These are phyloP conservation scores for Xerophyta viscosa DNA, from an alignment of 106 monocot species.

Conservation along the genomic window DNA sequence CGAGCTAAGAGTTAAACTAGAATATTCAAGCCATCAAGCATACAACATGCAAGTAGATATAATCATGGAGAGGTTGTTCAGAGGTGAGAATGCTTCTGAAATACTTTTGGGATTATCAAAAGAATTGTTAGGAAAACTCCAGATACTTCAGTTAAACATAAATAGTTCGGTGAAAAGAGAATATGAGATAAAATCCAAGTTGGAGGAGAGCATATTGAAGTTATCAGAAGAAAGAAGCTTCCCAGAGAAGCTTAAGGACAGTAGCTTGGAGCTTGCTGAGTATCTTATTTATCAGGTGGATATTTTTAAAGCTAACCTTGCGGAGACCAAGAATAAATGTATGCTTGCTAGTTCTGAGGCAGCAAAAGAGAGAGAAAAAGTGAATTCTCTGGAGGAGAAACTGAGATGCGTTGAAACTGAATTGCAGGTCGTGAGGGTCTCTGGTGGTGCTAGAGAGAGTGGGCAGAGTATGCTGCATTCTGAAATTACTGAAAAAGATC, in stretches of 20 bases:
- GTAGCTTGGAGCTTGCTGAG: background rate
- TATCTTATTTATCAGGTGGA: conserved; percentile 7
- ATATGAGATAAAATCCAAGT: conserved; percentile 20
- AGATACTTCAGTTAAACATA: conserved; percentile 29
- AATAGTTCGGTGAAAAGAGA: conserved; percentile 22
- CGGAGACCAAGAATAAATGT: conserved; percentile 21
- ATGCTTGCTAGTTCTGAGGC: conserved; percentile 17
- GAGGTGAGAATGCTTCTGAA: conserved; percentile 67
- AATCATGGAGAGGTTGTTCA: conserved; percentile 35
- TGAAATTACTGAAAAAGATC: conserved; percentile 28
- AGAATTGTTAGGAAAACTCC: conserved; percentile 39
- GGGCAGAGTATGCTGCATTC: conserved; percentile 15
- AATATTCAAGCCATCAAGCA: conserved; percentile 28
- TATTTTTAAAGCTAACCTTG: conserved; percentile 18
- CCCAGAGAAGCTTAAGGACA: conserved; percentile 7
- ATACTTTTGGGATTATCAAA: conserved; percentile 45
- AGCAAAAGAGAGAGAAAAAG: conserved; percentile 26
- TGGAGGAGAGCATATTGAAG: conserved; percentile 18
- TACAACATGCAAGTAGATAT: conserved; percentile 47
- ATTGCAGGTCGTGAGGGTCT: conserved; percentile 21
- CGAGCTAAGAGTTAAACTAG: conserved; percentile 50
- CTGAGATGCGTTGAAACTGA: conserved; percentile 30
- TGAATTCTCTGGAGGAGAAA: conserved; percentile 39
- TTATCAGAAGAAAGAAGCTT: conserved; percentile 14
- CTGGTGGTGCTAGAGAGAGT: conserved; percentile 17